A percentile compares a stretch with the other conserved stretches of the same genome.
These are phyloP conservation scores for Yamadazyma triangularis DNA, from an alignment of 1,139 yeast genomes.

Conservation along the genomic window DNA sequence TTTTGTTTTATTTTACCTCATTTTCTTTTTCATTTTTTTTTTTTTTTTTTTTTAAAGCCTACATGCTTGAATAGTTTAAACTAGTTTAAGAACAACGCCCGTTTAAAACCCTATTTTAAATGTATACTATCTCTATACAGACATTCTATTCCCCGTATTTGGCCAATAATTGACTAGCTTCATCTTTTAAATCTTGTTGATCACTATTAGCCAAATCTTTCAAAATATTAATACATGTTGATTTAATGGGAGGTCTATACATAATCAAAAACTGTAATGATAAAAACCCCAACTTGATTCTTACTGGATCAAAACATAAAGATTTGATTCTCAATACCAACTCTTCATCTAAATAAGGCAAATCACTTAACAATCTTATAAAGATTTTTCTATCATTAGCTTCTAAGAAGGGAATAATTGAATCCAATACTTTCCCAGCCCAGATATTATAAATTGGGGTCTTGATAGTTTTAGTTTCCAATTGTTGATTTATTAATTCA, in stretches of 20 bases:
- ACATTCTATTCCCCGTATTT: too few relatives aligned
- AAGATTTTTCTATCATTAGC: slow-evolving; percentile 74
- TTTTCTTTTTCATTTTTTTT: too few relatives aligned
- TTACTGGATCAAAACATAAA: slow-evolving; percentile 79
- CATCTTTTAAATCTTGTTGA: slow-evolving; percentile 52
- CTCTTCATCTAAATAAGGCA: slow-evolving; percentile 66
- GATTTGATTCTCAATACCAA: slow-evolving; percentile 65
- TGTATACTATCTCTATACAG: too few relatives aligned
- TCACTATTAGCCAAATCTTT: slow-evolving; percentile 49
- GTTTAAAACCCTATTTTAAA: too few relatives aligned
- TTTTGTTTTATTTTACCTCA: too few relatives aligned
- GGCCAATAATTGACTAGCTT: slow-evolving; percentile 48
- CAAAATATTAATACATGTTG: slow-evolving; percentile 61
- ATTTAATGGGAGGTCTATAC: slow-evolving; percentile 84
- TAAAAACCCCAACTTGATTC: slow-evolving; percentile 76
- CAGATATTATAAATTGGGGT: slow-evolving; percentile 60
- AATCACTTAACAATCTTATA: slow-evolving; percentile 76
- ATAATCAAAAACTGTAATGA: slow-evolving; percentile 76
- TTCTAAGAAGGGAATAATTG: slow-evolving; percentile 80
- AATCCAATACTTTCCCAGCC: slow-evolving; percentile 70
- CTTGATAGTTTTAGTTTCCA: slow-evolving; percentile 10
- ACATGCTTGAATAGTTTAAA: too few relatives aligned
- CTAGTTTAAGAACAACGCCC: too few relatives aligned
- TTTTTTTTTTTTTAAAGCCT: too few relatives aligned
- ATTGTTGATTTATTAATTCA: slow-evolving; percentile 7